Conservation (phyloP, 2,329 filamentous ascomycete species). For the Zymoseptoria passerinii region DNA sequence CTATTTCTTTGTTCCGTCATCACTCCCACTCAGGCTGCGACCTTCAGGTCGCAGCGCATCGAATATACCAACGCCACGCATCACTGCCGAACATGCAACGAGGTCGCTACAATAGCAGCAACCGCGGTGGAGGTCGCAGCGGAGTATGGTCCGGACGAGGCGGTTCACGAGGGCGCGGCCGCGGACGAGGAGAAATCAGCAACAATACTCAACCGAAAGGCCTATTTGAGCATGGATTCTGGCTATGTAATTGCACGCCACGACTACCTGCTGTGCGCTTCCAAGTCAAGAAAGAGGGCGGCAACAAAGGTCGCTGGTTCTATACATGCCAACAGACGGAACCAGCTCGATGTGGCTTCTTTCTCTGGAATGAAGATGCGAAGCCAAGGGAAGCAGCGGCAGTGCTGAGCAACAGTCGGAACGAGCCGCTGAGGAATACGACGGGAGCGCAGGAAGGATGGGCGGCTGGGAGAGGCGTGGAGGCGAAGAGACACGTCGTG, state of each 20-base stretch:
- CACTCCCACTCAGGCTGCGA: not conserved
- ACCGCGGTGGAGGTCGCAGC: no score
- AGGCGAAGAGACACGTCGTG: not conserved
- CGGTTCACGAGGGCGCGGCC: constrained; percentile 6
- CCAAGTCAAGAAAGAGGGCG: constrained; percentile 49
- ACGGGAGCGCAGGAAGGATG: constrained; percentile 19
- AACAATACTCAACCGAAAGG: constrained; percentile 16
- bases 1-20: not conserved
- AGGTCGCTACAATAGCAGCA: not conserved
- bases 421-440: constrained; percentile 29
- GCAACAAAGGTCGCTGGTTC: constrained; percentile 46
- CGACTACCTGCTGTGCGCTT: constrained; percentile 47
- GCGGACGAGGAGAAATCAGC: constrained; percentile 5
- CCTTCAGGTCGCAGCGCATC: not conserved
- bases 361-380: constrained; percentile 51
- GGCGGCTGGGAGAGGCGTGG: constrained; percentile 17
- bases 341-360: constrained; percentile 47
- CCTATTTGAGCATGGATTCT: constrained; percentile 31
- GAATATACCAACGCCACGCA: not conserved
- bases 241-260: constrained; percentile 50
- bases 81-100: not conserved
- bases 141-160: not conserved
- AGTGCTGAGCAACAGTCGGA: constrained; percentile 41
- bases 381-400: constrained; percentile 40
- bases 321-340: constrained; percentile 48